Evolutionary conservation across 2,329 filamentous ascomycete genomes (phyloP), one percentile per base, ranked within the genome.

Genomic region (Hirsutella thompsonii): DNA sequence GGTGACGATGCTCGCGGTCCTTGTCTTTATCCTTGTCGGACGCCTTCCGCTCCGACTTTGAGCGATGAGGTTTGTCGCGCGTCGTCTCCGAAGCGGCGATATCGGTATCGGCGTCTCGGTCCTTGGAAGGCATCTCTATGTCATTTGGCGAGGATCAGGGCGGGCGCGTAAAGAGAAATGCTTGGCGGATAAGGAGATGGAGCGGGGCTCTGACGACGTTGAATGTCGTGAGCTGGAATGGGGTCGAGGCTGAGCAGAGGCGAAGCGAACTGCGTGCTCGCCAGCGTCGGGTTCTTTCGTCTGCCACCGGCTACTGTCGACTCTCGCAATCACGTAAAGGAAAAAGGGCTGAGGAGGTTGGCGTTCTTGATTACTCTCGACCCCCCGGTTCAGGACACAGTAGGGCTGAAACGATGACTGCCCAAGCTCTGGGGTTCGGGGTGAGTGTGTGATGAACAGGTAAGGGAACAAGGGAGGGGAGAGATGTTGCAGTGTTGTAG

Each of bases 41-140:
- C n/a, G 53, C 38, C 41, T 62, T 63, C 39, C 58, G 56, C 44
- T 64, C 62, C 6, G 60, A 60, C 47, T 61, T 63, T 39, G 60
- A 56, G 46, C 60, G 61, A 44, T 57, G 54, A 32, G 54, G 42
- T 51, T 64, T 67, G 41, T 68, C 64, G 52, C 59, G 63, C 36
- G 57, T 49, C 38, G 54, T 57, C 46, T 62, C 58, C 45, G 59
- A 54, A 49, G 56, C 56, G 40, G 55, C 47, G 45, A 45, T 52
- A 38, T 55, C 49, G 46, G 53, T 51, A 43, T 63, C 61, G 55
- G 53, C 60, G 49, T 68, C 63, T 57, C 52, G 62, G 45, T 66
- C 61, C 49, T 61, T 62, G 48, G 60, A 55, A 39, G 63, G 59
- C 63, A 67, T 67, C 47, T 26, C 43, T 55, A 45, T 42, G 52